Evolutionary conservation across 495 filamentous ascomycete species (phyloP).

Genomic region (Hypoxylon crocopeplum): DNA sequence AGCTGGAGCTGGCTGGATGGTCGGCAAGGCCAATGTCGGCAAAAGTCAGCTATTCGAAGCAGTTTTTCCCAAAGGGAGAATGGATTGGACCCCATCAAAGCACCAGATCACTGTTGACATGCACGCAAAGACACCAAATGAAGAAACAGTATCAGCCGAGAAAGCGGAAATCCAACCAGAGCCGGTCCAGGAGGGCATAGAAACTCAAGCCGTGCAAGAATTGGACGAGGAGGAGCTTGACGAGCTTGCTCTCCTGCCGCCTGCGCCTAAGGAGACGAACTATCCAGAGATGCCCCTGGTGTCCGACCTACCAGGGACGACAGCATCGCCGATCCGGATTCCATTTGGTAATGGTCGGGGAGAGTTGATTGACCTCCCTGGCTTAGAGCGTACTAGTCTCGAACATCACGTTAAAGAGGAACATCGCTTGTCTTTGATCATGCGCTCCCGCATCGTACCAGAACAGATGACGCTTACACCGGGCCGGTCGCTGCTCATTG

Average conservation of each 20-base stretch:
- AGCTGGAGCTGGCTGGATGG: conserved; percentile 92
- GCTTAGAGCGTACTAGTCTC: conserved; percentile 76
- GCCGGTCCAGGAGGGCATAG: conserved; percentile 31
- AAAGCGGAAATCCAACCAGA: conserved; percentile 25
- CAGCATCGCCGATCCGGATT: conserved; percentile 89
- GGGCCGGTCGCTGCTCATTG: conserved; percentile 83
- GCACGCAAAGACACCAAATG: conserved; percentile 22
- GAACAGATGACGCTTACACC: conserved; percentile 74
- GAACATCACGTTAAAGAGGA: conserved; percentile 69
- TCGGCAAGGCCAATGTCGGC: conserved; percentile 96
- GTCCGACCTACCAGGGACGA: conserved; percentile 89
- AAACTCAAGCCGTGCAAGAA: conserved; percentile 33
- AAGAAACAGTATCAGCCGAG: conserved; percentile 21
- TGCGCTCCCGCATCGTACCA: conserved; percentile 73
- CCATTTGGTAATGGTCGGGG: conserved; percentile 84
- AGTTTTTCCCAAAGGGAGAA: conserved; percentile 83
- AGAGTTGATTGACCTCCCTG: conserved; percentile 94
- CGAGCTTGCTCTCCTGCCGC: conserved; percentile 68
- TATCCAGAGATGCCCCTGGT: conserved; percentile 84
- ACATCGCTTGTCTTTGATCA: conserved; percentile 70
- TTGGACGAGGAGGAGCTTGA: conserved; percentile 34
- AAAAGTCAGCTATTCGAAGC: conserved; percentile 90
- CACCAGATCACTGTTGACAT: conserved; percentile 44
- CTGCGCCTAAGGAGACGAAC: conserved; percentile 70
- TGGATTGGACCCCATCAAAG: conserved; percentile 44